These are phyloP conservation scores for Spiraea crenata DNA, from an alignment of 331 rosid species.

Conservation along the genomic window DNA sequence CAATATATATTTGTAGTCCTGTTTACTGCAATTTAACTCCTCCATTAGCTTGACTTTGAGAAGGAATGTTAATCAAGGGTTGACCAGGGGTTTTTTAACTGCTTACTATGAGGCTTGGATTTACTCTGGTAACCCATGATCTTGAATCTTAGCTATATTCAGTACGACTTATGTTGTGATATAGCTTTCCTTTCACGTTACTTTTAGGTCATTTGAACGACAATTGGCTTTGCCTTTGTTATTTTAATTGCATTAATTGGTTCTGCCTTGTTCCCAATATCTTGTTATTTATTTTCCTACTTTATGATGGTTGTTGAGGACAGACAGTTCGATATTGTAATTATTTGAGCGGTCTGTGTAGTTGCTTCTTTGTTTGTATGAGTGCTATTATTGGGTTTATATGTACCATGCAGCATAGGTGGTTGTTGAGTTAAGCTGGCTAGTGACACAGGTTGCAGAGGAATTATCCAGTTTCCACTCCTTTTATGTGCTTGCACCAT, in stretches of 20 bases:
- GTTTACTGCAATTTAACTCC: slow-evolving; percentile 56
- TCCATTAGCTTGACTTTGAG: slow-evolving; percentile 46
- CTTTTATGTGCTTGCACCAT: slow-evolving; percentile 12
- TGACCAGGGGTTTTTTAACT: slow-evolving; percentile 22
- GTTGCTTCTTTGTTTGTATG: slow-evolving; percentile 14
- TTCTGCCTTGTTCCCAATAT: slow-evolving; percentile 1
- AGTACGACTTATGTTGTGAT: background rate
- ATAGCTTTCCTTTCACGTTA: background rate
- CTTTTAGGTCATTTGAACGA: slow-evolving; percentile 22
- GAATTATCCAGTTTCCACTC: slow-evolving; percentile 23
- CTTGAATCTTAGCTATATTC: slow-evolving; percentile 22
- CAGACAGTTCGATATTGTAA: slow-evolving; percentile 15
- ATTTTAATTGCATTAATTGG: slow-evolving; percentile 22
- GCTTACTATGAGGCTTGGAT: slow-evolving; percentile 27
- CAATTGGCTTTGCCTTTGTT: slow-evolving; percentile 16
- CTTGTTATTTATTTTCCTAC: slow-evolving; percentile 18
- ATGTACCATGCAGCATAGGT: background rate
- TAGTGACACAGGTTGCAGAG: slow-evolving; percentile 39
- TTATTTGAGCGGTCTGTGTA: background rate
- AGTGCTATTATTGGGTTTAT: background rate
- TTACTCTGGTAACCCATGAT: slow-evolving; percentile 17
- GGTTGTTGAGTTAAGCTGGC: slow-evolving; percentile 7
- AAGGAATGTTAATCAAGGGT: slow-evolving; percentile 28
- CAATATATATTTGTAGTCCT: slow-evolving; percentile 55
- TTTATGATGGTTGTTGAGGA: background rate